phyloP scores from a whole-genome alignment of 306 rosid species.

The Senna siamea region DNA sequence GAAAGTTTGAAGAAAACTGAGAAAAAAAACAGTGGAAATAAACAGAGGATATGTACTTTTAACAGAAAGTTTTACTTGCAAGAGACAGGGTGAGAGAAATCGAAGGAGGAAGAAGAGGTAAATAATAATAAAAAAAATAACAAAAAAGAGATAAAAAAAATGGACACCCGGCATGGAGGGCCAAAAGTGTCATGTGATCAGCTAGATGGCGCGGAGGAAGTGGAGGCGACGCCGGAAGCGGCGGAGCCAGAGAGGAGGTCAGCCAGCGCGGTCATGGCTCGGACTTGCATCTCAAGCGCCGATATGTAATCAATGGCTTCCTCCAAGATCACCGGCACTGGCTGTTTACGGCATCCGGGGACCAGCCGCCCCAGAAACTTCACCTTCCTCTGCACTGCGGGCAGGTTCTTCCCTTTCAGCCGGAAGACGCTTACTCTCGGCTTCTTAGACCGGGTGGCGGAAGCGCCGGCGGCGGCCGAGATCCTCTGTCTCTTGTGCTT shows the following conservation, averaged over 20 bases:
- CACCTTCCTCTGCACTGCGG: constrained; percentile 82
- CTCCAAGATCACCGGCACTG: constrained; percentile 82
- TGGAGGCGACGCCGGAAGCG: constrained; percentile 43
- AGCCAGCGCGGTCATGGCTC: constrained; percentile 80
- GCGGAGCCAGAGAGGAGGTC: constrained; percentile 55
- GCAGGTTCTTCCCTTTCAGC: constrained; percentile 70
- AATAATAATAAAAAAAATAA: neutral
- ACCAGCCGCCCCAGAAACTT: constrained; percentile 79
- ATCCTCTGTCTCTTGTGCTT: constrained; percentile 53
- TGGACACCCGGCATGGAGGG: constrained; percentile 41
- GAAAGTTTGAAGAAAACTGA: constrained; percentile 8
- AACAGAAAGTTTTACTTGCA: constrained; percentile 48
- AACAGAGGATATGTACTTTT: constrained; percentile 42
- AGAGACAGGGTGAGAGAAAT: constrained; percentile 1
- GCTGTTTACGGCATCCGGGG: constrained; percentile 91
- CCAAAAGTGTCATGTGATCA: constrained; percentile 48
- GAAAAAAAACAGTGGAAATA: neutral
- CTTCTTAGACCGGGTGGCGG: constrained; percentile 57
- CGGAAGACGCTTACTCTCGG: constrained; percentile 68
- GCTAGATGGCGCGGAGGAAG: constrained; percentile 52
- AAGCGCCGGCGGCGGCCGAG: constrained; percentile 14
- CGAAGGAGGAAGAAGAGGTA: neutral
- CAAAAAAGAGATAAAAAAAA: neutral
- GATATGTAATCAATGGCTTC: constrained; percentile 88
- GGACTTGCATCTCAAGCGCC: constrained; percentile 96